Percentiles rank a stretch among this genome's conserved stretches.
Evolutionary conservation across 2,329 filamentous ascomycete species (phyloP).

Genomic region (Aspergillus pseudoterreus): DNA sequence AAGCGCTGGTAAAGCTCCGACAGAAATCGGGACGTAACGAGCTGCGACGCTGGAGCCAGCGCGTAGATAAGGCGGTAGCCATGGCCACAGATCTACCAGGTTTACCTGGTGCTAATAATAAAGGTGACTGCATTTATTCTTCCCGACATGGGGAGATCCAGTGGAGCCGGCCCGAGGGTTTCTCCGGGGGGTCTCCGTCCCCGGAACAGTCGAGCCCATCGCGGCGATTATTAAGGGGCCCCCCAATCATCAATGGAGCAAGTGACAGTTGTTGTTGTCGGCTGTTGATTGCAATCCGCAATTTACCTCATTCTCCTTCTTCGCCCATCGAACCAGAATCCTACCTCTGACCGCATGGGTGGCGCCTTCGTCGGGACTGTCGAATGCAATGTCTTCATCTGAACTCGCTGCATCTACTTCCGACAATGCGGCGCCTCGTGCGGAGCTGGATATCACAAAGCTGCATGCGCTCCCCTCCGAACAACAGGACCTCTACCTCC

Average conservation of each 20-base stretch:
- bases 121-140: neutral
- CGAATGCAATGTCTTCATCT: slow-evolving; percentile 37
- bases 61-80: slow-evolving; percentile 22
- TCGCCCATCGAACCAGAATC: neutral
- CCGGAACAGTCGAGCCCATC: slow-evolving; percentile 11
- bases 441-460: slow-evolving; percentile 83
- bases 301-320: neutral
- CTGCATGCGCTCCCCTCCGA: slow-evolving; percentile 85
- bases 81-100: slow-evolving; percentile 12
- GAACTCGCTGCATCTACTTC: slow-evolving; percentile 30
- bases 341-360: slow-evolving; percentile 10
- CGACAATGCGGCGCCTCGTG: slow-evolving; percentile 31
- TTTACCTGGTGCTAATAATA: neutral
- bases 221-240: slow-evolving; percentile 10
- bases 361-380: slow-evolving; percentile 7
- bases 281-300: slow-evolving; percentile 1
- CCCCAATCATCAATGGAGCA: slow-evolving; percentile 1
- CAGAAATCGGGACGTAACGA: slow-evolving; percentile 14
- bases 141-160: slow-evolving; percentile 5
- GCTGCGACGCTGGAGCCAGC: slow-evolving; percentile 12
- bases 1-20: slow-evolving; percentile 48
- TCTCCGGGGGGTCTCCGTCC: slow-evolving; percentile 23
- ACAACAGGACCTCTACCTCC: slow-evolving; percentile 90
- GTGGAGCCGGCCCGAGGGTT: slow-evolving; percentile 25
- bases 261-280: slow-evolving; percentile 3